Evolutionary conservation across 306 rosid species (phyloP), one percentile per base, ranked within the genome.

Genomic region (Aeschynomene evenia): DNA sequence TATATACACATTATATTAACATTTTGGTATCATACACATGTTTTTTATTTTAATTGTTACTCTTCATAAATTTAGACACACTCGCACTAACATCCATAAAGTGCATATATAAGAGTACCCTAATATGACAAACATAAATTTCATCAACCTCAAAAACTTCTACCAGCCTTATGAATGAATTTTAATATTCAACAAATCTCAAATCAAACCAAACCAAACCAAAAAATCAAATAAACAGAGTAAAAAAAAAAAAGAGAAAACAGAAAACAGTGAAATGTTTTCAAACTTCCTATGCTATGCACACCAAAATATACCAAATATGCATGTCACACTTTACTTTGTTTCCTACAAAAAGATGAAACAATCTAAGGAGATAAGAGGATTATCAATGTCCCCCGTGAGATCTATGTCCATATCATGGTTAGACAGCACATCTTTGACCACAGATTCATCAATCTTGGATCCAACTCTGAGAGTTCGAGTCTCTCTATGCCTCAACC

Each of bases 291-390:
- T n/a, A n/a, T n/a, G n/a, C 10, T 66, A 73, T 61, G 37, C 2
- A 42, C 63, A 77, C 68, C 21, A 72, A 68, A 46, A 23, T 19
- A 42, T 9, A 56, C 18, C 2, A 58, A n/a, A 53, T 14, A 29
- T 29, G 39, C 16, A 68, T 31, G 11, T 9, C 13, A 62, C 66
- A 50, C 40, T 33, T 6, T 3, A 45, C 31, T 68, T 21, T 83
- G 2, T 24, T 24, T 24, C 31, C 88, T 90, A 93, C 58, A 90
- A 52, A 80, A 93, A 90, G 75, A 93, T 93, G 73, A 93, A 93
- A 66, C 97, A 93, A 70, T 93, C 97, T 84, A 93, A 81, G 68
- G 94, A 79, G 63, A 93, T 88, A 59, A 88, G 84, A 45, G 96
- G 97, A 73, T 90, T 90, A n/a, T 86, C 77, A 68, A 90, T 77